Percentiles rank a stretch among this genome's conserved stretches.
phyloP scores from a whole-genome alignment of 106 monocot genomes.

The Dendrobium huoshanense region DNA sequence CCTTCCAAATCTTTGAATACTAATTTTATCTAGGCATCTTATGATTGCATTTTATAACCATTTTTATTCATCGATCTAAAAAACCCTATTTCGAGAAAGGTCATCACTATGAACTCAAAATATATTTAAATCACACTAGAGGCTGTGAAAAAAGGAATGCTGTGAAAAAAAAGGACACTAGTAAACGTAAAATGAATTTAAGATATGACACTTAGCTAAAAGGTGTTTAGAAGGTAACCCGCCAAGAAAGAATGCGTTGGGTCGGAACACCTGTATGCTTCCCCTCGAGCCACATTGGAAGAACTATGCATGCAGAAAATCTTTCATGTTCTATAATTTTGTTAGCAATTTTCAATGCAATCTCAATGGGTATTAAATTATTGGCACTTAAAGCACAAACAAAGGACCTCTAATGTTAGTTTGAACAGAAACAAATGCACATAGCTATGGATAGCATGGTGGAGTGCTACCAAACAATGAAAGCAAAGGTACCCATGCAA shows the following conservation, averaged over 20 bases:
- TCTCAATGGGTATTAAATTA: conserved; percentile 90
- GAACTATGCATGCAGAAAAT: conserved; percentile 79
- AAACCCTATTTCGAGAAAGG: neutral
- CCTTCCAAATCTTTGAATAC: neutral
- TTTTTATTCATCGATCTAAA: neutral
- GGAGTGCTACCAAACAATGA: neutral
- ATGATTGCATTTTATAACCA: neutral
- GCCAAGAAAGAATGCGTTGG: conserved; percentile 85
- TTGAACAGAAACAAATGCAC: neutral
- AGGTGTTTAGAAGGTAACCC: conserved; percentile 22
- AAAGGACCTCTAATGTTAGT: neutral
- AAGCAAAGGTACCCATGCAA: neutral
- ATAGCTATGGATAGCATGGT: neutral
- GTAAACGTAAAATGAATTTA: neutral
- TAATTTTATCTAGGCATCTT: neutral
- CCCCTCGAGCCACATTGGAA: conserved; percentile 99
- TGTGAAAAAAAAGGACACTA: neutral
- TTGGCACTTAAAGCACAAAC: conserved; percentile 61
- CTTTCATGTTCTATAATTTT: conserved; percentile 85
- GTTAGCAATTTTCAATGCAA: conserved; percentile 88
- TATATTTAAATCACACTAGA: neutral
- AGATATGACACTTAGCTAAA: neutral
- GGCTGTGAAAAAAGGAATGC: neutral
- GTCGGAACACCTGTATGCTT: conserved; percentile 64
- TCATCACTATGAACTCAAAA: neutral